Base-by-base conservation (phyloP, 106 monocot genomes). In the Platanthera guangdongensis region DNA sequence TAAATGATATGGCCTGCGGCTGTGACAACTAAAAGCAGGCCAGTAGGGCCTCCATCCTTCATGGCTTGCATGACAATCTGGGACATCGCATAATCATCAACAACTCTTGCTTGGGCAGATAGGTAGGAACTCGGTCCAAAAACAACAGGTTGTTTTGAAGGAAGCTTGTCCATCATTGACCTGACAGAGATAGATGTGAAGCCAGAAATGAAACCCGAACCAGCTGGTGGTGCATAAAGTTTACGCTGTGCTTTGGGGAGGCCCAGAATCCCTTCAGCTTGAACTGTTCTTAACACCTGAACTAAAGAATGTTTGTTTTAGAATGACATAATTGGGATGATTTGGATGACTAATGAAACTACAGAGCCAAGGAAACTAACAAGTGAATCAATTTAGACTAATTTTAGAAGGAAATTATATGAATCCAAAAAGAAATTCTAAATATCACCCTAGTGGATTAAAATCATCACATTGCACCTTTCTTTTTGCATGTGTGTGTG, bases 1-100 rank as follows among this genome's bases (percentile, higher is more conserved):
- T 91, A 93, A 39, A 96, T 93, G 69, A 96, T 89, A 82, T 96
- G 96, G 80, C 96, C 93, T 79, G 93, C 96, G 71, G 89, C 91
- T 46, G 96, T 93, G 52, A 93, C 71, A 80, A 91, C 96, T 73
- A 93, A 50, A 72, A 96, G 91, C 93, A 96, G 86, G 53, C 89
- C 86, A 16, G 81, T 9, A 74, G 91, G 75, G 72, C 85, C 89
- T 80, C 87, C 93, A 65, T 86, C 87, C 9, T 30, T 77, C 80
- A 93, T 73, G 73, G 93, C 84, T 82, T 85, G 84, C 52, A 86
- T 71, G 50, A 96, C 87, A 75, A 74, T 84, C 78, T 96, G 87
- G 18, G 96, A 93, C 87, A 96, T 91, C 46, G 89, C 76, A 80
- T 89, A 96, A 73, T 93, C 96, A 83, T 96, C 96, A 62, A 96